These are phyloP conservation scores for Wickerhamomyces sp. DNA, from an alignment of 1,139 yeast genomes.

Conservation along the genomic window DNA sequence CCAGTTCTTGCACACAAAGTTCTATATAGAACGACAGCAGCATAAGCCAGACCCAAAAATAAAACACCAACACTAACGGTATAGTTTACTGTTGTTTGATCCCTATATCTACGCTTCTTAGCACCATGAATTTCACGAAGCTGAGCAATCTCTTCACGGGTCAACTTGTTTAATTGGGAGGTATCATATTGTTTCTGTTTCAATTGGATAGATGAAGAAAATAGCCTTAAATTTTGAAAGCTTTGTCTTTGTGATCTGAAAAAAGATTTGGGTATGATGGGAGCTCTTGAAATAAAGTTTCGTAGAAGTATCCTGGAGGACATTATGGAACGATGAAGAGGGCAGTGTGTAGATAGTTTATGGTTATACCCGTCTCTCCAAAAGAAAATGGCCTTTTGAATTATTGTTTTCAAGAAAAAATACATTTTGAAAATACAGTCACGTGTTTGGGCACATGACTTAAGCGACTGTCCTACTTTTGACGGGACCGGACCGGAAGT, in stretches of 20 bases:
- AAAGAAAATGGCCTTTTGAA: too few relatives aligned
- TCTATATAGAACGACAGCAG: constrained; percentile 90
- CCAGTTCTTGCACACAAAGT: constrained; percentile 95
- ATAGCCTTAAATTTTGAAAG: neutral
- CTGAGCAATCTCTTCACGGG: constrained; percentile 29
- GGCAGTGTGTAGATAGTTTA: too few relatives aligned
- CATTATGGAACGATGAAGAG: neutral
- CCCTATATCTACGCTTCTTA: constrained; percentile 29
- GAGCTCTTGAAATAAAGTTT: neutral
- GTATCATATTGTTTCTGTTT: constrained; percentile 10
- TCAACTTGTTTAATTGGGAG: constrained; percentile 23
- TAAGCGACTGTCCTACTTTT: neutral
- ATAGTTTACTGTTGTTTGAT: constrained; percentile 62
- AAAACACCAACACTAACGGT: constrained; percentile 65
- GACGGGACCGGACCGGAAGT: neutral
- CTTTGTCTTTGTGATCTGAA: neutral
- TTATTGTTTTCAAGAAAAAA: neutral
- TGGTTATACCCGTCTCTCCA: too few relatives aligned
- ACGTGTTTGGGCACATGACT: neutral
- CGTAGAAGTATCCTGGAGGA: neutral
- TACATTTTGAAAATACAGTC: neutral
- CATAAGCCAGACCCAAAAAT: constrained; percentile 78
- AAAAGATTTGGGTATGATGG: neutral
- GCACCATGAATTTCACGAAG: constrained; percentile 28
- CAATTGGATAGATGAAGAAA: constrained; percentile 2